Conservation (phyloP, 352 stramenopile species). For the Globisporangium paddicum region DNA sequence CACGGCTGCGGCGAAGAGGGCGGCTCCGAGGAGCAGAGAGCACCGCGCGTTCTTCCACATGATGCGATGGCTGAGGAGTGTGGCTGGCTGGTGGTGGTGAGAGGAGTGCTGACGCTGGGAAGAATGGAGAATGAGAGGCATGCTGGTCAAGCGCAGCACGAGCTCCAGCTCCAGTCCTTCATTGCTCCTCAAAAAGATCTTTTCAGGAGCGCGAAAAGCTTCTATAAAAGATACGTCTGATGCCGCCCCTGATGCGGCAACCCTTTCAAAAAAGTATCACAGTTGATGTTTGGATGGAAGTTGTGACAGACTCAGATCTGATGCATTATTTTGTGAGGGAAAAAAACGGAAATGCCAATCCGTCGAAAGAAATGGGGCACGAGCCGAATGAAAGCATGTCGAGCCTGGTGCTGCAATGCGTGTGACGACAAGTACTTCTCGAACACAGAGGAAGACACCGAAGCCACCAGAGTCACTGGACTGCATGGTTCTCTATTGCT, state of each 20-base stretch:
- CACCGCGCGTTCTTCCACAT: conserved; percentile 17
- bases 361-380: background rate
- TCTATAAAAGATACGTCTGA: conserved; percentile 14
- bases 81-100: conserved; percentile 10
- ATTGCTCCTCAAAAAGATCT: conserved; percentile 8
- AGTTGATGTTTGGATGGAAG: background rate
- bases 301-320: background rate
- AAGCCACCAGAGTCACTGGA: background rate
- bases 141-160: background rate
- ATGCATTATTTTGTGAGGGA: background rate
- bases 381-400: background rate
- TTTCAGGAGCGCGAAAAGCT: conserved; percentile 13
- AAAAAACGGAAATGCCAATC: background rate
- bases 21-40: conserved; percentile 22
- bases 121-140: conserved; percentile 3
- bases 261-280: background rate
- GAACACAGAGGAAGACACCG: background rate
- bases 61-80: background rate
- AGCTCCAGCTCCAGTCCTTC: background rate
- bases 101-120: background rate
- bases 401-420: too few relatives aligned
- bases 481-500: background rate
- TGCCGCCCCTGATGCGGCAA: conserved; percentile 4
- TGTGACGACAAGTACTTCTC: background rate
- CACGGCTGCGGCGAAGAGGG: conserved; percentile 11